Evolutionary conservation across 768 basidiomycete species (phyloP).

Genomic region (Naganishia vishniacii): DNA sequence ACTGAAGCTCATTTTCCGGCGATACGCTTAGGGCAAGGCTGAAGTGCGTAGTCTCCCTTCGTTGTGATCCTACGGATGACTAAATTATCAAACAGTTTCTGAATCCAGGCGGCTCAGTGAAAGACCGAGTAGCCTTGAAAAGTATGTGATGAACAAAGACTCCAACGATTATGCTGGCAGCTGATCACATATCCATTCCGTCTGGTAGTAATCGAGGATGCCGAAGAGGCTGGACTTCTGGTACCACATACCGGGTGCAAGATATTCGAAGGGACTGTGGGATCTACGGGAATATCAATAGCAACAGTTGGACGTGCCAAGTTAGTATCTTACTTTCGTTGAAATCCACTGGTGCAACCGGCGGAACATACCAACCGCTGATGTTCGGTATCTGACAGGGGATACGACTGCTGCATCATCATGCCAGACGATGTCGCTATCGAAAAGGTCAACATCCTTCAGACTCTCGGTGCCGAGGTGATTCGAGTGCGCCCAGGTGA

Average conservation of each 20-base stretch:
- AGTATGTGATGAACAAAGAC: conserved; percentile 57
- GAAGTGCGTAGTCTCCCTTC: conserved; percentile 57
- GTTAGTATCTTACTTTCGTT: conserved; percentile 50
- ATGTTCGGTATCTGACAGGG: conserved; percentile 53
- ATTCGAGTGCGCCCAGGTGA: conserved; percentile 54
- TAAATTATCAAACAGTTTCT: conserved; percentile 59
- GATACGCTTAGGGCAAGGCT: conserved; percentile 63
- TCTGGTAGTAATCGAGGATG: conserved; percentile 92
- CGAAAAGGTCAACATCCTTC: conserved; percentile 81
- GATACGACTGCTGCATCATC: conserved; percentile 74
- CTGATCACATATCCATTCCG: background rate
- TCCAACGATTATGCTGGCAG: background rate
- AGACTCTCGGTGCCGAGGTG: conserved; percentile 79
- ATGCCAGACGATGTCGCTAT: conserved; percentile 56
- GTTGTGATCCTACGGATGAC: background rate
- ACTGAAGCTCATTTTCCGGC: too few species aligned
- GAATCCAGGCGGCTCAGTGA: conserved; percentile 96
- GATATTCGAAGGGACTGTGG: conserved; percentile 96
- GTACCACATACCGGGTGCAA: conserved; percentile 80
- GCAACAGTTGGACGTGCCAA: conserved; percentile 85
- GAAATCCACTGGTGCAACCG: too few species aligned
- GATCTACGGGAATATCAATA: conserved; percentile 68
- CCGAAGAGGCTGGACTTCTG: conserved; percentile 73
- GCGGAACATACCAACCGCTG: too few species aligned
- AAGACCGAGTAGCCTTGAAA: conserved; percentile 90